phyloP scores from a whole-genome alignment of 1,284 basidiomycete genomes.

The Athelia sp. region DNA sequence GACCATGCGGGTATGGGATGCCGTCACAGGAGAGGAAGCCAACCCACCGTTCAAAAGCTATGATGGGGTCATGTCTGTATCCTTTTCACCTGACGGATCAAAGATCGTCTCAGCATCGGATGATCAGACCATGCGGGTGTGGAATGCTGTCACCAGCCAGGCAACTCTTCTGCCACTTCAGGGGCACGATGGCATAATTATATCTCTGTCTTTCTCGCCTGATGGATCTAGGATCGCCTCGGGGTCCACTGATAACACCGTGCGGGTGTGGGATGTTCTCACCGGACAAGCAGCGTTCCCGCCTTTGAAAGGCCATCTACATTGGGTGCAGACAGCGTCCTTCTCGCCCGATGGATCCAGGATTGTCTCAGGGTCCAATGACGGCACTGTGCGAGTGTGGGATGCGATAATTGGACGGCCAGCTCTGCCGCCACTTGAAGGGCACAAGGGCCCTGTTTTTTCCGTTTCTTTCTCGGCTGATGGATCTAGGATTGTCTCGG shows the following conservation, averaged over 20 bases:
- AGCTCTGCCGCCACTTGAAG: not conserved
- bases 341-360: constrained; percentile 7
- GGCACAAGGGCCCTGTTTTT: too few relatives aligned
- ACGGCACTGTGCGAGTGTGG: constrained; percentile 12
- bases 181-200: not conserved
- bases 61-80: constrained; percentile 10
- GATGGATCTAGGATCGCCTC: constrained; percentile 4
- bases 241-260: not conserved
- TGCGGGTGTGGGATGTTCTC: not conserved
- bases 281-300: not conserved
- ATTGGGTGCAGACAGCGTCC: not conserved
- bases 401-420: constrained; percentile 3
- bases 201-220: not conserved
- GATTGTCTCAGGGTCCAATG: constrained; percentile 11
- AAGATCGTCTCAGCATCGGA: constrained; percentile 10
- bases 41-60: constrained; percentile 5
- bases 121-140: constrained; percentile 9
- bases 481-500: too few relatives aligned
- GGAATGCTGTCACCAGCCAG: constrained; percentile 7
- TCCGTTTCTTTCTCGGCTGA: too few relatives aligned
- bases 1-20: not conserved
- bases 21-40: not conserved
- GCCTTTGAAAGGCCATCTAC: too few relatives aligned
- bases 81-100: constrained; percentile 10
- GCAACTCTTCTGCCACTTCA: not conserved